Evolutionary conservation across 805 yeast species (phyloP).

Genomic region (Nakazawaea anatomiae): DNA sequence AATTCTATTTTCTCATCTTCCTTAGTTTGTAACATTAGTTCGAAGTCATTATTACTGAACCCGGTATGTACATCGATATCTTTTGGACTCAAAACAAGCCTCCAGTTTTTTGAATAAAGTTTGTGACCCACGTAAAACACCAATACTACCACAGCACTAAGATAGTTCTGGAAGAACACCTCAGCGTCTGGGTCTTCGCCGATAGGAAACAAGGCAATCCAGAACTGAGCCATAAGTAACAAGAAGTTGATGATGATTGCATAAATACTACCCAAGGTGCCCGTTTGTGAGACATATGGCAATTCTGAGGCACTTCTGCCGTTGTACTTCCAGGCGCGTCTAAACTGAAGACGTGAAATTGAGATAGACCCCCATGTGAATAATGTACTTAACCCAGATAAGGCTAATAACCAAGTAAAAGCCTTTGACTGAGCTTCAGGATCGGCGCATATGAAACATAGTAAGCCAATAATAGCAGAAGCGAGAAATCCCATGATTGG

Average conservation of each 20-base stretch:
- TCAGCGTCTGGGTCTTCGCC: constrained; percentile 37
- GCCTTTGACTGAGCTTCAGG: constrained; percentile 26
- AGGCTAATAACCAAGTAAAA: constrained; percentile 43
- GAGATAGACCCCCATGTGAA: constrained; percentile 47
- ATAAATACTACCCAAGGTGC: constrained; percentile 34
- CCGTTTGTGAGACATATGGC: constrained; percentile 35
- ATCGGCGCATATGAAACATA: constrained; percentile 43
- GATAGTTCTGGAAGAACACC: constrained; percentile 50
- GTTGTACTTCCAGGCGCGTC: constrained; percentile 37
- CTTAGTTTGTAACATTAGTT: constrained; percentile 41
- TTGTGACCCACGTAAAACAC: constrained; percentile 50
- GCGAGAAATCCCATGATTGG: constrained; percentile 37
- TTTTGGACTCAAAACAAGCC: constrained; percentile 30
- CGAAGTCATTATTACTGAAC: constrained; percentile 50
- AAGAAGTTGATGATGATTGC: constrained; percentile 40
- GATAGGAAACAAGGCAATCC: constrained; percentile 61
- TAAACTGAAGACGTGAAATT: constrained; percentile 37
- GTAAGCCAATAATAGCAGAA: constrained; percentile 36
- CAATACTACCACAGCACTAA: constrained; percentile 49
- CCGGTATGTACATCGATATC: constrained; percentile 62
- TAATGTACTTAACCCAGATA: constrained; percentile 41
- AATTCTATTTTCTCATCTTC: constrained; percentile 39
- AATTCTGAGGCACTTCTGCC: constrained; percentile 35
- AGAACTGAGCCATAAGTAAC: constrained; percentile 54
- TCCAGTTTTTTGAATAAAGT: constrained; percentile 32